Percentiles rank a stretch among this genome's conserved stretches.
phyloP scores from a whole-genome alignment of 371 early-diverging fungal genomes.

The Syncephalastrum contaminatum region DNA sequence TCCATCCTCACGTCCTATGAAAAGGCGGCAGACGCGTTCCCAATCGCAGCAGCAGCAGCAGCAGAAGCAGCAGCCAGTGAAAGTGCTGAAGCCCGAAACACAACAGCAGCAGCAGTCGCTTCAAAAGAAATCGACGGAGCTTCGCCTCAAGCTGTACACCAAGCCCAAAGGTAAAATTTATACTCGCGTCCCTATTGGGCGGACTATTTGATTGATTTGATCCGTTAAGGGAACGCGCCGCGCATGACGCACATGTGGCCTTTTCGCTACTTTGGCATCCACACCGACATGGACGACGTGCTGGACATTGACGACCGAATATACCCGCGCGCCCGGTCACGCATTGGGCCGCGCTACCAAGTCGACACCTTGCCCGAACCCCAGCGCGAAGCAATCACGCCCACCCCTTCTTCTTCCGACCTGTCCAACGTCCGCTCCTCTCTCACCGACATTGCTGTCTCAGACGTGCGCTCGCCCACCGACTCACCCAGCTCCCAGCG shows the following conservation, averaged over 20 bases:
- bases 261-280: constrained; percentile 83
- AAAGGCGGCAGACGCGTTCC: background rate
- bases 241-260: constrained; percentile 76
- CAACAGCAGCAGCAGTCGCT: constrained; percentile 11
- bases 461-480: no score
- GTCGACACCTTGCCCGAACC: constrained; percentile 65
- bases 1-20: constrained; percentile 13
- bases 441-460: background rate
- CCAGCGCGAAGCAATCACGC: constrained; percentile 2
- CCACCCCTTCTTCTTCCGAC: background rate
- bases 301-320: constrained; percentile 76
- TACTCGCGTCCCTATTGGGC: no score
- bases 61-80: constrained; percentile 14
- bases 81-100: constrained; percentile 9
- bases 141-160: no score
- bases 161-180: no score
- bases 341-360: constrained; percentile 79
- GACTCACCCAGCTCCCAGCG: no score
- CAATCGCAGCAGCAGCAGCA: constrained; percentile 17
- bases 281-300: constrained; percentile 67
- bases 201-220: no score
- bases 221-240: background rate
- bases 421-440: background rate
- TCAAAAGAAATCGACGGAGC: constrained; percentile 1
- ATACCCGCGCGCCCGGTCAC: constrained; percentile 78